Conservation (phyloP, 78 protist species). For the Dictyostelium firmibasis region DNA sequence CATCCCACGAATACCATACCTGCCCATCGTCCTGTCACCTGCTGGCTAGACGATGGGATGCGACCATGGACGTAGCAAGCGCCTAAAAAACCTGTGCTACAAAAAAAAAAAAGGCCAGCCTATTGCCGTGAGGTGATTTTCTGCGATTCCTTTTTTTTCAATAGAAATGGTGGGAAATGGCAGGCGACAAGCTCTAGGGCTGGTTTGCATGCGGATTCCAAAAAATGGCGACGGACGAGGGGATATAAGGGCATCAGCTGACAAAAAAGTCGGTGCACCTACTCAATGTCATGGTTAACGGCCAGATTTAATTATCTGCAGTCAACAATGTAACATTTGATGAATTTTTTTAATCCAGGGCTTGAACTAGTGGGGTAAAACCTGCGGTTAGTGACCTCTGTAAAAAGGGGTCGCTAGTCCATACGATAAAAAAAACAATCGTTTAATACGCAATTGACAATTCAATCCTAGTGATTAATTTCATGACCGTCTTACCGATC, state of each 20-base stretch:
- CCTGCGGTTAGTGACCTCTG: background rate
- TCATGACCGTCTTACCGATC: background rate
- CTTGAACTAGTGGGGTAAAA: background rate
- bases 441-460: no score
- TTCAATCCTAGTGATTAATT: background rate
- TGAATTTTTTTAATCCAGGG: background rate
- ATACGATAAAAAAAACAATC: no score
- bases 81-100: background rate
- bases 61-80: background rate
- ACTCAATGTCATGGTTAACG: background rate
- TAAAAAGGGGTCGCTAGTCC: background rate
- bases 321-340: background rate
- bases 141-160: no score
- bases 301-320: background rate
- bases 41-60: background rate
- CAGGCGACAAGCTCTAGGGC: no score
- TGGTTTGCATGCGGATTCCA: no score
- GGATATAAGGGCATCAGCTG: background rate
- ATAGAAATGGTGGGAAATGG: no score
- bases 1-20: no score
- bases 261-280: no score
- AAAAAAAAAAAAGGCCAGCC: no score
- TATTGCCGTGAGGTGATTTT: no score
- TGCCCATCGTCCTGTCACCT: no score
- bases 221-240: no score